Percentiles rank a stretch among this genome's conserved stretches.
phyloP scores from a whole-genome alignment of 2,329 filamentous ascomycete genomes.

The Trichoderma koningiopsis region DNA sequence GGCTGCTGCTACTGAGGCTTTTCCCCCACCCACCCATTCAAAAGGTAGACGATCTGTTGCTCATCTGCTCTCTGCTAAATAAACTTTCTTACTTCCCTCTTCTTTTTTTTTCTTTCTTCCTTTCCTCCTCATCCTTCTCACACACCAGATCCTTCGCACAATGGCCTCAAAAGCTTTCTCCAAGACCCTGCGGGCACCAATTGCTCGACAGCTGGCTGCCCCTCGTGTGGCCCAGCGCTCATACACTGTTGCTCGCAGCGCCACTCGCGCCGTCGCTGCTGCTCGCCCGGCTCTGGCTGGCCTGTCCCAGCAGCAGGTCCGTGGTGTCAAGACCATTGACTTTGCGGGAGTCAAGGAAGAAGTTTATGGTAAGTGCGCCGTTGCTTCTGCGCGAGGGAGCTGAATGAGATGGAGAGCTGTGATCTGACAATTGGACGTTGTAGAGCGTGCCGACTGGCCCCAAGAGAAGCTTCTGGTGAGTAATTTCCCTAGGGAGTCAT shows the following conservation, averaged over 20 bases:
- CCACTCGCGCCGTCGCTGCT: conserved; percentile 57
- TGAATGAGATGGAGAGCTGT: not conserved
- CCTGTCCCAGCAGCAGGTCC: conserved; percentile 66
- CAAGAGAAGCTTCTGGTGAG: conserved; percentile 94
- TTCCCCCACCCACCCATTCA: conserved; percentile 26
- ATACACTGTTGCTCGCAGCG: conserved; percentile 61
- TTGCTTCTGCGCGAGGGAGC: not conserved
- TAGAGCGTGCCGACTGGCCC: conserved; percentile 98
- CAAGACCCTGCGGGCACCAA: conserved; percentile 64
- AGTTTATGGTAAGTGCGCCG: conserved; percentile 72
- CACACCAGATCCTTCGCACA: conserved; percentile 39
- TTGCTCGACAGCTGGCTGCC: conserved; percentile 65
- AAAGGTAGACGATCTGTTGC: conserved; percentile 22
- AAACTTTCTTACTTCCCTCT: not conserved
- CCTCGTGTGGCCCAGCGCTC: conserved; percentile 64
- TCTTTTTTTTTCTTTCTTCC: conserved; percentile 10
- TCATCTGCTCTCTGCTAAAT: conserved; percentile 18
- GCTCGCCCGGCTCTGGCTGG: conserved; percentile 54
- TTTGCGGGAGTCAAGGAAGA: conserved; percentile 94
- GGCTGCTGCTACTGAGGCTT: conserved; percentile 13
- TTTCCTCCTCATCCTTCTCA: conserved; percentile 11
- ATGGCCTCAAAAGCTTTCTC: conserved; percentile 80
- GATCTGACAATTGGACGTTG: conserved; percentile 6
- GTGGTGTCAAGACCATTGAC: conserved; percentile 98
- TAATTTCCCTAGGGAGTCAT: conserved; percentile 36